Evolutionary conservation across 2,329 filamentous ascomycete species (phyloP).

Genomic region (Colletotrichum tanaceti): DNA sequence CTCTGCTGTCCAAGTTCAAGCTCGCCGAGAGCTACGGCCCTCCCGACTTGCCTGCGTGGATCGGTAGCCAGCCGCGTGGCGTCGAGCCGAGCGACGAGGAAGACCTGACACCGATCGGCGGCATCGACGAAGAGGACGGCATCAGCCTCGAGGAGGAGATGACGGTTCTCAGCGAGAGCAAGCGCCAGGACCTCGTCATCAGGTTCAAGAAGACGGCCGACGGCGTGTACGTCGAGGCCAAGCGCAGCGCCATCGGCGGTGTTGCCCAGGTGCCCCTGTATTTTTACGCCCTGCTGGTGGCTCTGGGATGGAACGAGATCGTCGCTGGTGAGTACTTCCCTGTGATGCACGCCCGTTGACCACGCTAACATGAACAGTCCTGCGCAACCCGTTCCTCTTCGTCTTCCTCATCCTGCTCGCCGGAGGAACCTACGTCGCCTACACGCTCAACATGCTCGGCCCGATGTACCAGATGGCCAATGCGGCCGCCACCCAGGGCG

Average conservation of each 20-base stretch:
- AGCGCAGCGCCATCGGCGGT: slow-evolving; percentile 94
- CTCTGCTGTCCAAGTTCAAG: slow-evolving; percentile 86
- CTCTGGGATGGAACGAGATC: slow-evolving; percentile 99
- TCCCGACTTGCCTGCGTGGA: slow-evolving; percentile 86
- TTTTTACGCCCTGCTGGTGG: slow-evolving; percentile 90
- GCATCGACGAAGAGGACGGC: slow-evolving; percentile 93
- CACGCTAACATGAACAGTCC: slow-evolving; percentile 66
- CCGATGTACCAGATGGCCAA: slow-evolving; percentile 96
- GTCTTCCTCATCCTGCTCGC: slow-evolving; percentile 83
- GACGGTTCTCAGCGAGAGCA: slow-evolving; percentile 90
- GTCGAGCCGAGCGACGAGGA: slow-evolving; percentile 88
- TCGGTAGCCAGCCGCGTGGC: slow-evolving; percentile 80
- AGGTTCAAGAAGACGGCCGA: slow-evolving; percentile 99
- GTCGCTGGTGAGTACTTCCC: slow-evolving; percentile 77
- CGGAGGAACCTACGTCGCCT: slow-evolving; percentile 87
- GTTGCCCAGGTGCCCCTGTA: slow-evolving; percentile 94
- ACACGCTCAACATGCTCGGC: slow-evolving; percentile 93
- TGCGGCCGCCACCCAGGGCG: slow-evolving; percentile 84
- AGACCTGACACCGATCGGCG: slow-evolving; percentile 87
- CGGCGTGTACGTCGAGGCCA: slow-evolving; percentile 97
- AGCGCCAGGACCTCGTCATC: slow-evolving; percentile 90
- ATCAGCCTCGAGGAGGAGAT: slow-evolving; percentile 97
- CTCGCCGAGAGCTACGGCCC: slow-evolving; percentile 78
- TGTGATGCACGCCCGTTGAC: background rate
- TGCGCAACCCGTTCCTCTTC: slow-evolving; percentile 94